phyloP scores from a whole-genome alignment of 805 yeast species.

The Candida arabinofermentans region DNA sequence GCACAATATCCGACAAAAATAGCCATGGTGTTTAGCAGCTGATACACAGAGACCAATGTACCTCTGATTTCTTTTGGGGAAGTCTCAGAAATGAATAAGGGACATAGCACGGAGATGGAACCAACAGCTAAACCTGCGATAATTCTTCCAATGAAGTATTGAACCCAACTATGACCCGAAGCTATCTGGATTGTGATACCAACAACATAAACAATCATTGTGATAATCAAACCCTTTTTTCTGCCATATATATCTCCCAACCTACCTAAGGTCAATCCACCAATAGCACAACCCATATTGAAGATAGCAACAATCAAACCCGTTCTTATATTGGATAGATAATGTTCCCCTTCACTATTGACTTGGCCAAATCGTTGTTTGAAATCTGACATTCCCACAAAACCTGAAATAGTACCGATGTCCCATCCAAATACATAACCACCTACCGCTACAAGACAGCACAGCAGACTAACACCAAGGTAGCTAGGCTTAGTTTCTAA shows the following conservation, averaged over 20 bases:
- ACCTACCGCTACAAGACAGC: slow-evolving; percentile 63
- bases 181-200: slow-evolving; percentile 61
- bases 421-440: slow-evolving; percentile 77
- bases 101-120: slow-evolving; percentile 47
- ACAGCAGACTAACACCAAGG: slow-evolving; percentile 30
- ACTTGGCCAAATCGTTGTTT: slow-evolving; percentile 46
- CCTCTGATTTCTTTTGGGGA: slow-evolving; percentile 71
- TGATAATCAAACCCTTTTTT: slow-evolving; percentile 48
- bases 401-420: slow-evolving; percentile 73
- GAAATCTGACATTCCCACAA: slow-evolving; percentile 58
- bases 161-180: slow-evolving; percentile 55
- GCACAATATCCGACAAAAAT: slow-evolving; percentile 67
- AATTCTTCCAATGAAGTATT: slow-evolving; percentile 59
- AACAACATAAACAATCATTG: slow-evolving; percentile 52
- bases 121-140: slow-evolving; percentile 55
- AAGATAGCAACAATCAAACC: slow-evolving; percentile 67
- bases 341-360: slow-evolving; percentile 34
- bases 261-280: slow-evolving; percentile 57
- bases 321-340: slow-evolving; percentile 48
- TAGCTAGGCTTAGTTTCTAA: slow-evolving; percentile 16
- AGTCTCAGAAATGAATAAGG: slow-evolving; percentile 61
- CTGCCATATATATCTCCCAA: slow-evolving; percentile 59
- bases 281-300: slow-evolving; percentile 69
- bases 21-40: slow-evolving; percentile 66
- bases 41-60: slow-evolving; percentile 64